Conservation (phyloP, 192 early-diverging fungal species). For the Podochytrium sp. region DNA sequence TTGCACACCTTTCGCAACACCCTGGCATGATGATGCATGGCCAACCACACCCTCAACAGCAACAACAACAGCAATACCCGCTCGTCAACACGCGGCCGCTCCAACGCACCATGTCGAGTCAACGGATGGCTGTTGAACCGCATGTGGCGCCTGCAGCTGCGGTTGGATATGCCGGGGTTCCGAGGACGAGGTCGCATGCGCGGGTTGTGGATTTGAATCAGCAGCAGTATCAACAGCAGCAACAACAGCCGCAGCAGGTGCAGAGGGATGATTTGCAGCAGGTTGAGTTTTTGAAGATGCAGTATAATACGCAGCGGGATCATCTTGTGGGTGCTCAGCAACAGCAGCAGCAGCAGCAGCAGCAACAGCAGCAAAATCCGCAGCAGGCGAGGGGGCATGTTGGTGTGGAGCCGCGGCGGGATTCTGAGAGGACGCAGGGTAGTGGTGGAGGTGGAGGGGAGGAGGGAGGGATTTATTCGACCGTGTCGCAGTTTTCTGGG, state of each 20-base stretch:
- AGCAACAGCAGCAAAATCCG: not conserved
- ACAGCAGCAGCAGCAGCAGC: not conserved
- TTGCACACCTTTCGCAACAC: not conserved
- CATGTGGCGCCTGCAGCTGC: not conserved
- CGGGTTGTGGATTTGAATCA: slow-evolving; percentile 9
- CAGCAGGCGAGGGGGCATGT: not conserved
- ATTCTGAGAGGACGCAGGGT: too few species aligned
- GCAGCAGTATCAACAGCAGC: not conserved
- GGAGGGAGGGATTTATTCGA: not conserved
- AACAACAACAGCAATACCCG: not conserved
- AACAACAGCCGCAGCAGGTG: not conserved
- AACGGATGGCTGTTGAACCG: not conserved
- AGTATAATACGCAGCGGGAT: not conserved
- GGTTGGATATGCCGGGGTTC: not conserved
- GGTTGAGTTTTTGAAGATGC: slow-evolving; percentile 12
- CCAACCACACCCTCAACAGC: slow-evolving; percentile 4
- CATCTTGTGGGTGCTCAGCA: not conserved
- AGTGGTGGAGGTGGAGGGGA: too few species aligned
- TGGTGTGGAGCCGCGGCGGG: too few species aligned
- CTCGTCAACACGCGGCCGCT: not conserved
- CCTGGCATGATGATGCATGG: not conserved
- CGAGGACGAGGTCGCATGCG: slow-evolving; percentile 1
- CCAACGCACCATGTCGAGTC: not conserved
- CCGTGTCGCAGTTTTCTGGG: not conserved
- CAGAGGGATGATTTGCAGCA: not conserved